Base-by-base conservation (phyloP, 257 asterid species). In the Solanum tarapatanum region DNA sequence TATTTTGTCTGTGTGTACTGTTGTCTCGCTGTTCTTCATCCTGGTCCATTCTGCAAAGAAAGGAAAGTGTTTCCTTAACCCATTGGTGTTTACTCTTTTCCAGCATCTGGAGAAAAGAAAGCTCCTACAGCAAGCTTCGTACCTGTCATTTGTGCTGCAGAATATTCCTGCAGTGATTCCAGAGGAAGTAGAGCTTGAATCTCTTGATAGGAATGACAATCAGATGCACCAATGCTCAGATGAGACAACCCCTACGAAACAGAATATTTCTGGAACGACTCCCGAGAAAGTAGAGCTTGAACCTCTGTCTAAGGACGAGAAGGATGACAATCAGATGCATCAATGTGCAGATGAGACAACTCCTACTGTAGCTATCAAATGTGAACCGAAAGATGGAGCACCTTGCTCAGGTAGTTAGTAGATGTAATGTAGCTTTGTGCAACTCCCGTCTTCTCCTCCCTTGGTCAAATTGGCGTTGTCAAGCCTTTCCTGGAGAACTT, bases 211-310 rank as follows among this genome's bases (percentile, higher is more conserved):
- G 83, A 37, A 36, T 36, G 83, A 8, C 82, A 73, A 73, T 73
- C 48, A 73, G 17, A 35, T 35, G 82, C 74, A 89, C 89, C 89
- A 62, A 83, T 83, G 87, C 26, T 23, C 93, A 94, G 87, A 91
- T 62, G 91, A 93, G 85, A 92, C 87, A 85, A 89, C 91, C 10
- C 84, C 92, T 96, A 26, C 91, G 92, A 88, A 87, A 4, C 87
- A 88, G 41, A 89, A 84, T 89, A 84, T 87, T 68, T 97, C 96
- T 8, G 75, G 19, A 24, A 95, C 93, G 84, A 93, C 88, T 84
- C 93, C 96, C 1, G 96, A 94, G 11, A 64, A 64, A 45, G 48
- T 74, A 83, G 94, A 89, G 87, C 87, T 88, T 60, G 90, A 90
- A 76, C 69, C 87, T 80, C 28, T 79, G 86, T 19, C 89, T 86